Evolutionary conservation across 2,329 filamentous ascomycete species (phyloP).

Genomic region (Talaromyces verruculosus): DNA sequence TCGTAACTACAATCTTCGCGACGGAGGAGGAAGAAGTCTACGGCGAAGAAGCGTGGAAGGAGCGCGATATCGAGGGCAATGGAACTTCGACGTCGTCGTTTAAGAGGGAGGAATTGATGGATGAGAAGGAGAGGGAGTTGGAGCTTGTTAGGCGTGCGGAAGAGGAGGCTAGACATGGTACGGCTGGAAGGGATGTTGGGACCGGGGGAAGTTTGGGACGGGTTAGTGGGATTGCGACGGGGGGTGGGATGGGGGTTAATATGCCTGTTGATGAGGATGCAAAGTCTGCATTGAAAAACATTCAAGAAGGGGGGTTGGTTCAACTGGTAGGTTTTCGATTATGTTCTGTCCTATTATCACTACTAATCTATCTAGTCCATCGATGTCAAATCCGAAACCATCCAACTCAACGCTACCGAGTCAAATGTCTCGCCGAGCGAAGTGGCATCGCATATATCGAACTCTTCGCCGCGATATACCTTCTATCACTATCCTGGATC

Average conservation of each 20-base stretch:
- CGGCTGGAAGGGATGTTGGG: slow-evolving; percentile 50
- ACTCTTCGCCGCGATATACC: slow-evolving; percentile 58
- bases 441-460: slow-evolving; percentile 51
- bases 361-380: slow-evolving; percentile 33
- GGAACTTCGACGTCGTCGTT: slow-evolving; percentile 29
- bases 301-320: slow-evolving; percentile 45
- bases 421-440: slow-evolving; percentile 44
- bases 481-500: slow-evolving; percentile 58
- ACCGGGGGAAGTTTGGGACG: slow-evolving; percentile 42
- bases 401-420: slow-evolving; percentile 52
- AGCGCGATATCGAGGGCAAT: slow-evolving; percentile 50
- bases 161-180: slow-evolving; percentile 57
- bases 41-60: slow-evolving; percentile 53
- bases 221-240: slow-evolving; percentile 29
- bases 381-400: slow-evolving; percentile 52
- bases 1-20: slow-evolving; percentile 58
- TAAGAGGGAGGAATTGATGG: slow-evolving; percentile 55
- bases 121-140: slow-evolving; percentile 60
- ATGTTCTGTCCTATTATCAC: slow-evolving; percentile 11
- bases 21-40: slow-evolving; percentile 60
- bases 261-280: slow-evolving; percentile 57
- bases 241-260: slow-evolving; percentile 47
- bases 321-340: slow-evolving; percentile 47
- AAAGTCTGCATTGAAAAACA: slow-evolving; percentile 49
- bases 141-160: slow-evolving; percentile 60